A percentile compares a stretch with the other conserved stretches of the same genome.
These are phyloP conservation scores for Coemansia sp. DNA, from an alignment of 192 early-diverging fungal genomes.

Conservation along the genomic window DNA sequence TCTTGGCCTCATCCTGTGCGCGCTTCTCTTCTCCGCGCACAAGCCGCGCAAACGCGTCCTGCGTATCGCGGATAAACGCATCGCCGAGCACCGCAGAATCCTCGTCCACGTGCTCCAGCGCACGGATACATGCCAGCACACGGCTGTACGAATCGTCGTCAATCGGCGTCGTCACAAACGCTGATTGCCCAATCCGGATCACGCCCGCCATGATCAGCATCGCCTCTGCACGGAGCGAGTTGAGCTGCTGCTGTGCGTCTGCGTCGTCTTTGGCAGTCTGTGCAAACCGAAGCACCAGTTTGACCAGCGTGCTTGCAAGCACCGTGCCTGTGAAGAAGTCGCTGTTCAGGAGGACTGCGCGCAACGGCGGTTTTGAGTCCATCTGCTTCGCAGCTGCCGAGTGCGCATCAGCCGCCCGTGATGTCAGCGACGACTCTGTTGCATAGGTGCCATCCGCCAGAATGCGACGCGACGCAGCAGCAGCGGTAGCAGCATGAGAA, in stretches of 20 bases:
- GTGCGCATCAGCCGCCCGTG: conserved; percentile 32
- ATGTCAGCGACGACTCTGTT: conserved; percentile 86
- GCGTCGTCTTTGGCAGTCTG: conserved; percentile 12
- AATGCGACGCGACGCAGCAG: conserved; percentile 64
- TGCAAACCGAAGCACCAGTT: conserved; percentile 80
- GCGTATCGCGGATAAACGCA: conserved; percentile 63
- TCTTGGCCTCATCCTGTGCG: conserved; percentile 53
- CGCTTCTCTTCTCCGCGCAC: conserved; percentile 61
- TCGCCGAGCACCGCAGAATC: conserved; percentile 37
- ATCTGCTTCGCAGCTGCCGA: conserved; percentile 54
- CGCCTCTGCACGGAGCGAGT: conserved; percentile 90
- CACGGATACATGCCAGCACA: conserved; percentile 83
- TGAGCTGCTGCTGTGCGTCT: conserved; percentile 49
- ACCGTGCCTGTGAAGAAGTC: conserved; percentile 92
- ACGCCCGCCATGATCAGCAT: conserved; percentile 98
- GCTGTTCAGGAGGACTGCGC: conserved; percentile 82
- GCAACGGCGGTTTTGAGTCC: conserved; percentile 44
- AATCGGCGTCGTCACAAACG: conserved; percentile 81
- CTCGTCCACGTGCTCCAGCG: conserved; percentile 63
- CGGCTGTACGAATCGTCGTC: conserved; percentile 97
- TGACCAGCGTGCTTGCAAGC: conserved; percentile 86
- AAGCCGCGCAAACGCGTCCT: conserved; percentile 60
- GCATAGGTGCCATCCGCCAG: conserved; percentile 98
- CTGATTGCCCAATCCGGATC: conserved; percentile 87
- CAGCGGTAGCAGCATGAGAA: background rate